Base-by-base conservation (phyloP, 2,329 filamentous ascomycete genomes). In the Ophioceras dolichostomum region DNA sequence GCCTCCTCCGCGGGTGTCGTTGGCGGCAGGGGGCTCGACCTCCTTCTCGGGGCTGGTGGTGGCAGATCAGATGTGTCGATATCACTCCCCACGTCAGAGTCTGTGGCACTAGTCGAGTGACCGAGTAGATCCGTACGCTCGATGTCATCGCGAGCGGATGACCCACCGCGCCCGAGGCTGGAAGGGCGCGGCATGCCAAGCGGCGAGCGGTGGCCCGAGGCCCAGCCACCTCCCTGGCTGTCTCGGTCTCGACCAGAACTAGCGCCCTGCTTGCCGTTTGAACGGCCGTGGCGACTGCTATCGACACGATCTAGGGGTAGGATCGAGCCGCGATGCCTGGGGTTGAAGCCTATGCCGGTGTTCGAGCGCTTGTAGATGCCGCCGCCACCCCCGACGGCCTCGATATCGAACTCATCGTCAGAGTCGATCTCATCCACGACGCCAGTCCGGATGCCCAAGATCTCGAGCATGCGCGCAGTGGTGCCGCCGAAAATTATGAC, bases 401-500 rank as follows among this genome's bases (percentile, higher is more conserved):
- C 91, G 43, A 95, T 98, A 55, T 98, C 91, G 50, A 98, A 98
- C 57, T 98, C 91, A 53, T 98, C 91, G 53, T 98, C 91, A 32
- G 86, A 94, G 55, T 98, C 91, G 32, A 94, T 83, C 55, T 98
- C 91, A 50, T 98, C 91, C 0, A 95, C 84, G 1, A 98, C 89
- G 1, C 91, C 91, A 0, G 89, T 98, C 39, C 86, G 77, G 43
- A 98, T 98, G n/a, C 87, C 83, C 13, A 96, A 65, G 38, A 98
- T 98, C 56, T 98, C 91, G 14, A 98, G 68, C 91, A 98, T 98
- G 39, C 89, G 81, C 10, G 89, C 88, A 1, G 91, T 98, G 6
- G 91, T 98, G 37, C 91, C 91, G 39, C 91, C 91, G 50, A 98
- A 98, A 44, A 98, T 96, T 59, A 98, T 98, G 49, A 98, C 91